Evolutionary conservation across 768 basidiomycete species (phyloP).

Genomic region (Mrakia blollopis): DNA sequence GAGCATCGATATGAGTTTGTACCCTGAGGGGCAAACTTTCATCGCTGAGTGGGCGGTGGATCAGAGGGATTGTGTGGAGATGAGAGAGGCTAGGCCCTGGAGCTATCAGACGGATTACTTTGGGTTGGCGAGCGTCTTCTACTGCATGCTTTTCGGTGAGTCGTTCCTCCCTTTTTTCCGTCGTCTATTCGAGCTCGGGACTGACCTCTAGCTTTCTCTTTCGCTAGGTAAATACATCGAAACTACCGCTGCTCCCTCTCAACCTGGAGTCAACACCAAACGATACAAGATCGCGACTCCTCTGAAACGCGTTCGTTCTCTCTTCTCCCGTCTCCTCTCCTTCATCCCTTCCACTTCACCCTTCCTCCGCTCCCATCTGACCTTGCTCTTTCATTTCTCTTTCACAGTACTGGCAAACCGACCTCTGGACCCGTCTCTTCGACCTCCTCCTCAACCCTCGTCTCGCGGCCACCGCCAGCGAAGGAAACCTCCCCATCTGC

Average conservation of each 20-base stretch:
- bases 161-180: background rate
- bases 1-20: slow-evolving; percentile 76
- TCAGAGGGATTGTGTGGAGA: slow-evolving; percentile 85
- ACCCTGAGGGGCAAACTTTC: slow-evolving; percentile 73
- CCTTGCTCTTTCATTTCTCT: background rate
- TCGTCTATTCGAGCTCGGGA: background rate
- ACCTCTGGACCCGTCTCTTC: slow-evolving; percentile 78
- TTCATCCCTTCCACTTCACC: background rate
- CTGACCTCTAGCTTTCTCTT: too few relatives aligned
- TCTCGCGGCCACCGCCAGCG: slow-evolving; percentile 49
- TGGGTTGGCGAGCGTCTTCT: slow-evolving; percentile 89
- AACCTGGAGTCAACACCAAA: slow-evolving; percentile 14
- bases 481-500: slow-evolving; percentile 63
- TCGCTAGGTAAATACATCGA: slow-evolving; percentile 69
- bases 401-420: slow-evolving; percentile 82
- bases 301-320: slow-evolving; percentile 54
- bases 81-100: slow-evolving; percentile 78
- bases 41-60: slow-evolving; percentile 83
- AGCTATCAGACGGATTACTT: slow-evolving; percentile 94
- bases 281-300: slow-evolving; percentile 65
- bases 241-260: slow-evolving; percentile 50
- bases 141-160: slow-evolving; percentile 85
- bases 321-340: background rate
- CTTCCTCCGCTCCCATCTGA: background rate
- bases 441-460: slow-evolving; percentile 79